Percentiles rank a stretch among this genome's conserved stretches.
Evolutionary conservation across 306 rosid genomes (phyloP).

Genomic region (Carpinus viminea): DNA sequence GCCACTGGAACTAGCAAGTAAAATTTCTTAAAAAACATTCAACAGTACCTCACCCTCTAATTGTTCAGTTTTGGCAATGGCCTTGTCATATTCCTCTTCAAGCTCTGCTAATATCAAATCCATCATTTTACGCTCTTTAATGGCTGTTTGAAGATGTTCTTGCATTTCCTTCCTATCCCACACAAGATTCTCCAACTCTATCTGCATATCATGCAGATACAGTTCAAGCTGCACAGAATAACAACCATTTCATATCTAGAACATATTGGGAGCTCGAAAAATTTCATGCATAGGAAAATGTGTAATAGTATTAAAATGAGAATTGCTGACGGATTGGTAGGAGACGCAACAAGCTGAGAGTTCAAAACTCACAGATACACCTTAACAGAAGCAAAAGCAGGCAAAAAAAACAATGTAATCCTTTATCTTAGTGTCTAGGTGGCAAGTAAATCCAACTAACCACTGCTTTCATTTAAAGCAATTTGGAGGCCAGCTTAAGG

Average conservation of each 20-base stretch:
- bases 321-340: neutral
- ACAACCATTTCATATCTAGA: slow-evolving; percentile 14
- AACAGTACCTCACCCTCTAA: slow-evolving; percentile 64
- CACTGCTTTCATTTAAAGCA: too few relatives aligned
- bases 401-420: neutral
- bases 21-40: neutral
- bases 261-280: neutral
- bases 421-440: neutral
- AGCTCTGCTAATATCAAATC: slow-evolving; percentile 61
- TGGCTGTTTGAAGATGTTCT: slow-evolving; percentile 48
- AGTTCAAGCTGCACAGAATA: slow-evolving; percentile 54
- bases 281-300: neutral
- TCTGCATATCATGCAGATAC: slow-evolving; percentile 46
- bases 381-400: neutral
- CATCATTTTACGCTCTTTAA: slow-evolving; percentile 67
- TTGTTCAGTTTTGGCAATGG: slow-evolving; percentile 55
- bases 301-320: neutral
- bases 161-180: slow-evolving; percentile 60
- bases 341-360: neutral
- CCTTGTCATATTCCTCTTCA: slow-evolving; percentile 74
- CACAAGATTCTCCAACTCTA: slow-evolving; percentile 49
- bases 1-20: neutral
- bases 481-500: too few relatives aligned
- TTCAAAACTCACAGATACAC: neutral
- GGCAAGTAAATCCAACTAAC: neutral